These are phyloP conservation scores for Suhomyces yuchorum DNA, from an alignment of 1,139 yeast species.

Conservation along the genomic window DNA sequence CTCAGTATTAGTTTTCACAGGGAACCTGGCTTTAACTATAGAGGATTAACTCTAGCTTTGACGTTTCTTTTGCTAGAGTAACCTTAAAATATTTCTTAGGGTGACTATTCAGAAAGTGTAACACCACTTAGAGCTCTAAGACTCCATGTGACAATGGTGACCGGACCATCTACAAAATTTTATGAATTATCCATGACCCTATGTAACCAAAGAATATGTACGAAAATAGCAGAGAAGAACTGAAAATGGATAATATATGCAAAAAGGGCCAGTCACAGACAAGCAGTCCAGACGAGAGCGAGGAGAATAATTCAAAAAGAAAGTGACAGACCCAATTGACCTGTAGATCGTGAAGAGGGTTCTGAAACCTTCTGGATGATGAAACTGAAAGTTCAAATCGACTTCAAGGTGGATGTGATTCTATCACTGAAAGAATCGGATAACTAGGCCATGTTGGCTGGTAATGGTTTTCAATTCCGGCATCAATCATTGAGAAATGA, in stretches of 20 bases:
- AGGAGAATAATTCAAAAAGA: not conserved
- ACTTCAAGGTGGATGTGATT: no score
- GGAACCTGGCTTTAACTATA: no score
- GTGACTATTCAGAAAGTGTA: no score
- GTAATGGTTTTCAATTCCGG: not conserved
- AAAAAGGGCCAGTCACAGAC: not conserved
- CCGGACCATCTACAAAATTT: not conserved
- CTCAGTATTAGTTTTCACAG: no score
- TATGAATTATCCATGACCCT: slow-evolving; percentile 1
- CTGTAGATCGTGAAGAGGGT: no score
- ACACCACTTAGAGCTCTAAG: no score
- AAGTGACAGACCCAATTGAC: not conserved
- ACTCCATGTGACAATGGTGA: no score
- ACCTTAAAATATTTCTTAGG: no score
- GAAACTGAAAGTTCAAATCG: no score
- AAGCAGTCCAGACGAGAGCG: not conserved
- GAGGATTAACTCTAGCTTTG: no score
- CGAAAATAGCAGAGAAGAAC: slow-evolving; percentile 1
- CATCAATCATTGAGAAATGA: slow-evolving; percentile 22
- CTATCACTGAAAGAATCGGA: not conserved
- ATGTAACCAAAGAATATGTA: not conserved
- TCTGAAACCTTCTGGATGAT: no score
- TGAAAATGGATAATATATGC: slow-evolving; percentile 2
- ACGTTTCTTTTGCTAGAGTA: no score
- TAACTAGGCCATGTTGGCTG: not conserved